Percentiles rank a stretch among this genome's conserved stretches.
phyloP scores from a whole-genome alignment of 2,329 filamentous ascomycete species.

The Grosmannia serpens region DNA sequence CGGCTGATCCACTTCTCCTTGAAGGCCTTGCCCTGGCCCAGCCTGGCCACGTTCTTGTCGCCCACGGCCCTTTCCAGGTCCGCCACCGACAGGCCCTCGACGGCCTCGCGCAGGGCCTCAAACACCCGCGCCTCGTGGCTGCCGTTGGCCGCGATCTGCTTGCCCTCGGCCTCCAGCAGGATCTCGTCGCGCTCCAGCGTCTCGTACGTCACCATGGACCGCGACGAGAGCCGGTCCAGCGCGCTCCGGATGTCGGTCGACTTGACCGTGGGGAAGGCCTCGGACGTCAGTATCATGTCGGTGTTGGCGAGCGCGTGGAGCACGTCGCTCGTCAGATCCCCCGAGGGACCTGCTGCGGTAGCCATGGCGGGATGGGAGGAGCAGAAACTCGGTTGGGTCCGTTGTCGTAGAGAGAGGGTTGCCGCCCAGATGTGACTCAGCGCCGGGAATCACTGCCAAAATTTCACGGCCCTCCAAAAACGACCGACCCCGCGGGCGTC shows the following conservation, averaged over 20 bases:
- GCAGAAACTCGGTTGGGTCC: too few species aligned
- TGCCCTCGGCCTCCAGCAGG: constrained; percentile 61
- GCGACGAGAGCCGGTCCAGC: constrained; percentile 72
- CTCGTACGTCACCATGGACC: constrained; percentile 80
- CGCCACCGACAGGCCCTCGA: constrained; percentile 71
- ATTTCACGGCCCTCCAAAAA: neutral
- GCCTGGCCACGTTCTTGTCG: constrained; percentile 61
- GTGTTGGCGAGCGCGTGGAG: constrained; percentile 53
- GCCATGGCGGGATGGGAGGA: neutral
- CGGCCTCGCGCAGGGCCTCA: constrained; percentile 55
- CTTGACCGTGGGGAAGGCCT: constrained; percentile 55
- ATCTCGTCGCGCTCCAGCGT: constrained; percentile 71
- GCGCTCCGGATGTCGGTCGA: constrained; percentile 71
- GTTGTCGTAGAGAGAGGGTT: neutral
- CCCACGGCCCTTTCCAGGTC: constrained; percentile 61
- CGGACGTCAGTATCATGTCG: constrained; percentile 54
- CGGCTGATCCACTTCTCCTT: constrained; percentile 62
- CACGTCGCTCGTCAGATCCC: constrained; percentile 53
- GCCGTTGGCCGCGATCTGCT: constrained; percentile 60
- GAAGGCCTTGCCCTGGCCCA: constrained; percentile 93
- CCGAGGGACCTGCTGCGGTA: constrained; percentile 18
- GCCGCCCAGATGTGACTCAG: neutral
- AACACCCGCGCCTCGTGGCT: constrained; percentile 79
- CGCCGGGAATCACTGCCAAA: neutral
- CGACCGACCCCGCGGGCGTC: neutral